A percentile compares a stretch with the other conserved stretches of the same genome.
phyloP scores from a whole-genome alignment of 768 basidiomycete species.

The Boletus insuetus region DNA sequence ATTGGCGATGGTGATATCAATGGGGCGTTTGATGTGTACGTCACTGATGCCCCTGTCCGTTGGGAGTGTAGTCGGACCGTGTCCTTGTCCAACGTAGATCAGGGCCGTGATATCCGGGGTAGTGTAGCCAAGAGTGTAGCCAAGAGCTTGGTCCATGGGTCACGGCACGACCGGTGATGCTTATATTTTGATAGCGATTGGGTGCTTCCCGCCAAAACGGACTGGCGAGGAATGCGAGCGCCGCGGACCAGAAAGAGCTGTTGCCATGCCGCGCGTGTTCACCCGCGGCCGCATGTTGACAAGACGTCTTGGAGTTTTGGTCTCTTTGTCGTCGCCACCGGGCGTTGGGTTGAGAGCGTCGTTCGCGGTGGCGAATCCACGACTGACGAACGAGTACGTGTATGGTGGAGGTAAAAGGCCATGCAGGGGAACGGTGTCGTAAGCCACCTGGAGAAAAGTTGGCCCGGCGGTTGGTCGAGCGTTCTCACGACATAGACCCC shows the following conservation, averaged over 20 bases:
- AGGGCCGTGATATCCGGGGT: constrained; percentile 14
- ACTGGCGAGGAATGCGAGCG: background rate
- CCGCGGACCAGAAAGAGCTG: constrained; percentile 15
- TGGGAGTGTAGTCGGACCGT: background rate
- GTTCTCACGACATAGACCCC: constrained; percentile 12
- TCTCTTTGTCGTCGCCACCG: constrained; percentile 2
- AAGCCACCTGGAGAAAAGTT: background rate
- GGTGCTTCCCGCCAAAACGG: too few relatives aligned
- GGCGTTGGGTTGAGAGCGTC: background rate
- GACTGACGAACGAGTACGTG: background rate
- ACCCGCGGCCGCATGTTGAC: constrained; percentile 19
- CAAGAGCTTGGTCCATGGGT: background rate
- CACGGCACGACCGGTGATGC: too few relatives aligned
- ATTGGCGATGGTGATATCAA: too few relatives aligned
- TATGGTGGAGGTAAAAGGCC: background rate
- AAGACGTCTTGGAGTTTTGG: background rate
- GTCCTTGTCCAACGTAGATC: constrained; percentile 7
- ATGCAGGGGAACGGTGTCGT: constrained; percentile 2
- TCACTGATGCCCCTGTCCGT: too few relatives aligned
- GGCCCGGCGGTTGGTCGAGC: too few relatives aligned
- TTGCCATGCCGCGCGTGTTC: constrained; percentile 5
- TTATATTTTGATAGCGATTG: too few relatives aligned
- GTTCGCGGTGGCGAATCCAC: constrained; percentile 16
- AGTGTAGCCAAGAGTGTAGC: background rate
- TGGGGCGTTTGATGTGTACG: too few relatives aligned